phyloP scores from a whole-genome alignment of 2,329 filamentous ascomycete species.

The Iodosphaeria phyllophila region DNA sequence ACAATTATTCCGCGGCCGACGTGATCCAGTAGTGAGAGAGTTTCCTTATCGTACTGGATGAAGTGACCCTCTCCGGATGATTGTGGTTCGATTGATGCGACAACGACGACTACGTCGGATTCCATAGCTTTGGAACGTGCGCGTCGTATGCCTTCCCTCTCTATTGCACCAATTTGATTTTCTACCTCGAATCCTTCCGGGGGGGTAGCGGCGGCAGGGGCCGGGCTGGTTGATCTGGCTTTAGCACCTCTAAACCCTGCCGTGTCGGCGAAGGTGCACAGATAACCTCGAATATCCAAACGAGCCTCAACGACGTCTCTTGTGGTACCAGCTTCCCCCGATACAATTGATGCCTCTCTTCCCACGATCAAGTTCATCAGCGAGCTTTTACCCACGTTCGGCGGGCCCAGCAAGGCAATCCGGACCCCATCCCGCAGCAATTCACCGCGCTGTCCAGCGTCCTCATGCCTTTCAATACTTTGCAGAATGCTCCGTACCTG shows the following conservation, averaged over 20 bases:
- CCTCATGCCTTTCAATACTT: slow-evolving; percentile 50
- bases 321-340: slow-evolving; percentile 80
- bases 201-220: no score
- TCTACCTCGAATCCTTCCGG: no score
- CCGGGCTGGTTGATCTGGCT: no score
- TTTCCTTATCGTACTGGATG: slow-evolving; percentile 37
- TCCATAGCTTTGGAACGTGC: slow-evolving; percentile 65
- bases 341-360: slow-evolving; percentile 87
- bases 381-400: slow-evolving; percentile 90
- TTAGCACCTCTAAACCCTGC: slow-evolving; percentile 53
- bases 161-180: slow-evolving; percentile 65
- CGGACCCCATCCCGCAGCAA: slow-evolving; percentile 70
- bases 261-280: slow-evolving; percentile 90
- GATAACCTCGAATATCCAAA: slow-evolving; percentile 74
- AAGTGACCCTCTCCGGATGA: slow-evolving; percentile 13
- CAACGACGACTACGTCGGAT: slow-evolving; percentile 69
- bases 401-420: slow-evolving; percentile 73
- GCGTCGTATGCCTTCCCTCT: slow-evolving; percentile 77
- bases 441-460: slow-evolving; percentile 66
- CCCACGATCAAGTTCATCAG: slow-evolving; percentile 81
- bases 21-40: slow-evolving; percentile 22
- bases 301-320: slow-evolving; percentile 85
- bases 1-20: slow-evolving; percentile 32
- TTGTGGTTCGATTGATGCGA: slow-evolving; percentile 51
- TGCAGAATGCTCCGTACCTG: slow-evolving; percentile 43